A percentile compares a stretch with the other conserved stretches of the same genome.
These are phyloP conservation scores for Cytospora piceicola DNA, from an alignment of 2,329 filamentous ascomycete species.

Conservation along the genomic window DNA sequence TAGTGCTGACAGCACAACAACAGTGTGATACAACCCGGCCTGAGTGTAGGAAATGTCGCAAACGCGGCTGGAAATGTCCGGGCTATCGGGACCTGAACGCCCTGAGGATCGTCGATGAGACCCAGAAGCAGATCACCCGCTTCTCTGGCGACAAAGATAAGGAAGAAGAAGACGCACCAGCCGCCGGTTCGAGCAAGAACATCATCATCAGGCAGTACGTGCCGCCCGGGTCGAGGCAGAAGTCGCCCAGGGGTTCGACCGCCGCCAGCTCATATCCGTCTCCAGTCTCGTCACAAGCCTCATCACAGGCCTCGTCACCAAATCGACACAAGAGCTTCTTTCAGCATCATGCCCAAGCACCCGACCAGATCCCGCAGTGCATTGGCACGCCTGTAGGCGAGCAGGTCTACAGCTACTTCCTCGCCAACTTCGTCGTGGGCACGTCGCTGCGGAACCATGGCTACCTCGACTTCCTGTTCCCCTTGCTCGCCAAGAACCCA, in stretches of 20 bases:
- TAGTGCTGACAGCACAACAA: not conserved
- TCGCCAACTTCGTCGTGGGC: conserved; percentile 28
- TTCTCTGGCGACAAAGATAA: conserved; percentile 28
- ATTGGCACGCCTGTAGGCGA: conserved; percentile 28
- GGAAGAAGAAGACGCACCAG: conserved; percentile 18
- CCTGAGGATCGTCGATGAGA: conserved; percentile 31
- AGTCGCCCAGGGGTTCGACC: conserved; percentile 6
- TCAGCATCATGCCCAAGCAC: conserved; percentile 14
- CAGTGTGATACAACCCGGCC: conserved; percentile 30
- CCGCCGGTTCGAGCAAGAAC: conserved; percentile 15
- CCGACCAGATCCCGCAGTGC: conserved; percentile 22
- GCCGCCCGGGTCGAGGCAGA: conserved; percentile 1
- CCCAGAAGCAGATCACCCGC: conserved; percentile 29
- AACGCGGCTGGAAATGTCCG: conserved; percentile 30
- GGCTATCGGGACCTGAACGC: conserved; percentile 31
- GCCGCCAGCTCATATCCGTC: conserved; percentile 24
- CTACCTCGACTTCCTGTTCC: conserved; percentile 31
- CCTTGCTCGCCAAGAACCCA: conserved; percentile 24
- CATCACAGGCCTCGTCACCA: conserved; percentile 8
- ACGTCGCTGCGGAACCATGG: conserved; percentile 27
- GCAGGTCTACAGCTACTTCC: conserved; percentile 30
- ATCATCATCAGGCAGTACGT: conserved; percentile 13
- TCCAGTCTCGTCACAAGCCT: conserved; percentile 11
- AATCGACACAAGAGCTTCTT: not conserved
- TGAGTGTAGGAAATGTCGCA: conserved; percentile 30